These are phyloP conservation scores for Erucastrum elatum DNA, from an alignment of 345 rosid species.

Conservation along the genomic window DNA sequence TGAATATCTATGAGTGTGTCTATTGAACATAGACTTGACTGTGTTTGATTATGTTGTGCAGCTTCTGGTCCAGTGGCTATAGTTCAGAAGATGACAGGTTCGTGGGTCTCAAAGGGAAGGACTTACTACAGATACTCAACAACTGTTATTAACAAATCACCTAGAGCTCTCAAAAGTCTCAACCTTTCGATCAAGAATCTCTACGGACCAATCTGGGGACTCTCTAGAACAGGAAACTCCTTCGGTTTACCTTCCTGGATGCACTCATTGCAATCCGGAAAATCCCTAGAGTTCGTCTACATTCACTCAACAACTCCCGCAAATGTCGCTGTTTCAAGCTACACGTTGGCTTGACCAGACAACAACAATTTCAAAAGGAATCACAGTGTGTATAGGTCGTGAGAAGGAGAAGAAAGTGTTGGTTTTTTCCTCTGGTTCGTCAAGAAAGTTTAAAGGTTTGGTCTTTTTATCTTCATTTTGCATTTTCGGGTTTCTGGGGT, in stretches of 20 bases:
- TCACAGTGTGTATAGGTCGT: constrained; percentile 37
- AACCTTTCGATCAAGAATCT: constrained; percentile 73
- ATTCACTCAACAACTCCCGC: constrained; percentile 78
- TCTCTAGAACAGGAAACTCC: constrained; percentile 52
- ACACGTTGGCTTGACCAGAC: constrained; percentile 59
- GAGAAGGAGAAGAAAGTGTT: constrained; percentile 24
- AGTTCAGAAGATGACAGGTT: constrained; percentile 68
- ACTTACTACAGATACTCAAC: constrained; percentile 85
- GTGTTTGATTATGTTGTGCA: constrained; percentile 46
- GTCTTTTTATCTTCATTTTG: constrained; percentile 40
- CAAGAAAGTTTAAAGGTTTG: constrained; percentile 51
- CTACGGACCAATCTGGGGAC: constrained; percentile 96
- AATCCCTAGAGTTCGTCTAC: constrained; percentile 86
- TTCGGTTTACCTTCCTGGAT: constrained; percentile 82
- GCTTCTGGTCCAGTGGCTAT: constrained; percentile 63
- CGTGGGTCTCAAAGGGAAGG: constrained; percentile 73
- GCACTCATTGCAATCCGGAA: constrained; percentile 60
- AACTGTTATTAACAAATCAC: constrained; percentile 71
- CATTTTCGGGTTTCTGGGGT: constrained; percentile 37
- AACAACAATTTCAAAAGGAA: constrained; percentile 3
- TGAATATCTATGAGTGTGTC: neutral
- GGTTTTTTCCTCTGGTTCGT: constrained; percentile 50
- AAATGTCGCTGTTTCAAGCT: constrained; percentile 65
- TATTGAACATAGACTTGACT: constrained; percentile 14
- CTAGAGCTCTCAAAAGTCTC: constrained; percentile 59